Conservation (phyloP, 352 stramenopile species). For the Saprolegnia diclina region DNA sequence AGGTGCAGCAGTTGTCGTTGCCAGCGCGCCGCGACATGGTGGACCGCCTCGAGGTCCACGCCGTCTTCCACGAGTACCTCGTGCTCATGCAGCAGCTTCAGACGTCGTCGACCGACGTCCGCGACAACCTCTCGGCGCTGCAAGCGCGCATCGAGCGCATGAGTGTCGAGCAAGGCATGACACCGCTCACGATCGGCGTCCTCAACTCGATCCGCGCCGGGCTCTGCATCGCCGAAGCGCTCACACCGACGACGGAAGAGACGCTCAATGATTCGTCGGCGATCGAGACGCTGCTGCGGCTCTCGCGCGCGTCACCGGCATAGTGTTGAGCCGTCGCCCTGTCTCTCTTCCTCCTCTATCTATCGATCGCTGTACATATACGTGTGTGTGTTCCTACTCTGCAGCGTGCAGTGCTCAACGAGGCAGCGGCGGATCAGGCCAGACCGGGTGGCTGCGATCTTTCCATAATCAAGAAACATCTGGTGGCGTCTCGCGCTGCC, state of each 20-base stretch:
- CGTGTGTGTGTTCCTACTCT: background rate
- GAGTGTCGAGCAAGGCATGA: conserved; percentile 4
- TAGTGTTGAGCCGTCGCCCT: background rate
- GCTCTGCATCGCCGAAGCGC: conserved; percentile 1
- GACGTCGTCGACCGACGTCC: background rate
- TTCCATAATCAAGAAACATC: background rate
- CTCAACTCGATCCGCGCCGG: conserved; percentile 4
- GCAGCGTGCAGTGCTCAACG: background rate
- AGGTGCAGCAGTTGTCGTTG: background rate
- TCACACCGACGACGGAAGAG: background rate
- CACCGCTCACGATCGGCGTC: conserved; percentile 1
- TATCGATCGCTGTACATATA: background rate
- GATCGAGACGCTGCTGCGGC: conserved; percentile 5
- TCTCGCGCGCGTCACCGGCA: background rate
- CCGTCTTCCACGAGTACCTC: conserved; percentile 8
- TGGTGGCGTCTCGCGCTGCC: background rate
- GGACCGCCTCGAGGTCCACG: background rate
- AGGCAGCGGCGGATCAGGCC: too few species aligned
- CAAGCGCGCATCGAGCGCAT: background rate
- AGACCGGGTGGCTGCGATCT: background rate
- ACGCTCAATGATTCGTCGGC: background rate
- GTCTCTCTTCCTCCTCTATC: background rate
- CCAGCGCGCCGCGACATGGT: background rate
- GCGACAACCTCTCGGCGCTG: background rate
- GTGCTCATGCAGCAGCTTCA: background rate